Evolutionary conservation across 2,329 filamentous ascomycete species (phyloP).

Genomic region (Chaetothyriales sp.): DNA sequence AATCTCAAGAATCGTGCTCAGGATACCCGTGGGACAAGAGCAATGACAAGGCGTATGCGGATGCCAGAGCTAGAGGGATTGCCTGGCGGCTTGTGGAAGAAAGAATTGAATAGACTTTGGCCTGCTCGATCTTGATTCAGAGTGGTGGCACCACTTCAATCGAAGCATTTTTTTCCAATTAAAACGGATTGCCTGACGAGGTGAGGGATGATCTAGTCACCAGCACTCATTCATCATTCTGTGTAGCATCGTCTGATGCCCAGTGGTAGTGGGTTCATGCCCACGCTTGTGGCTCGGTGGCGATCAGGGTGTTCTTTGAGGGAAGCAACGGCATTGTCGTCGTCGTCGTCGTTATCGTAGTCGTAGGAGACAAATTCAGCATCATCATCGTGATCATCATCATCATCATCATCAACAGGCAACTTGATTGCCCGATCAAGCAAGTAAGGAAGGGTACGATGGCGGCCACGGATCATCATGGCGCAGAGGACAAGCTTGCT

Average conservation of each 20-base stretch:
- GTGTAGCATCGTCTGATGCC: no score
- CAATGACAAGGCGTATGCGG: not conserved
- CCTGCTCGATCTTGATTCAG: not conserved
- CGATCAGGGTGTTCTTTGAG: no score
- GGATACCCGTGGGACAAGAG: not conserved
- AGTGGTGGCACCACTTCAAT: not conserved
- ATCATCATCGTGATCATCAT: no score
- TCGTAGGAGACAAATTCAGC: no score
- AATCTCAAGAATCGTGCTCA: not conserved
- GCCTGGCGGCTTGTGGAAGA: not conserved
- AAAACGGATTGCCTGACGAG: no score
- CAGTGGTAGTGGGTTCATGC: no score
- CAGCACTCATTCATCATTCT: not conserved
- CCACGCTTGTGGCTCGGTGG: no score
- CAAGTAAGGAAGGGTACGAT: constrained; percentile 40
- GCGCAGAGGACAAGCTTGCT: constrained; percentile 41
- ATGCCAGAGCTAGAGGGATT: not conserved
- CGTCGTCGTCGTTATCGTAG: no score
- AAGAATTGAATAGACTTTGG: not conserved
- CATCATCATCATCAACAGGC: constrained; percentile 19
- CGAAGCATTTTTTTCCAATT: not conserved
- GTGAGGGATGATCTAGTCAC: no score
- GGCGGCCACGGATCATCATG: constrained; percentile 41
- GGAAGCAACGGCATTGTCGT: no score
- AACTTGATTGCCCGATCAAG: constrained; percentile 35